Evolutionary conservation across 1,139 yeast species (phyloP).

Genomic region (Candida tetrigidarum): DNA sequence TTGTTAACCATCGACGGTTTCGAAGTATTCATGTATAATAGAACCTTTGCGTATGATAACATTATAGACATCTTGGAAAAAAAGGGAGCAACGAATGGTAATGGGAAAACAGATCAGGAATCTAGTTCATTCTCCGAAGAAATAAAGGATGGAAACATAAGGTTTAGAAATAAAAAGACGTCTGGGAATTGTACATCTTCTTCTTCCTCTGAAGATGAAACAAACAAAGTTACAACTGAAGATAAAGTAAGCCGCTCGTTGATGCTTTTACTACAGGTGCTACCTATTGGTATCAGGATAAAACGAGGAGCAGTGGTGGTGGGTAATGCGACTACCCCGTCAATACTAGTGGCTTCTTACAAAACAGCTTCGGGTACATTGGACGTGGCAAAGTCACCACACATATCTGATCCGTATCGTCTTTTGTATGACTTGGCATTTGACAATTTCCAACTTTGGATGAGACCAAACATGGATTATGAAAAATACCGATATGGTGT

Average conservation of each 20-base stretch:
- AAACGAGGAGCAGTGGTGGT: conserved; percentile 73
- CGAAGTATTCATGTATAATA: conserved; percentile 81
- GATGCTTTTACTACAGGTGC: conserved; percentile 37
- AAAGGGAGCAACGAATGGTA: conserved; percentile 10
- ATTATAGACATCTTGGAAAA: conserved; percentile 51
- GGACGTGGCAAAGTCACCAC: conserved; percentile 58
- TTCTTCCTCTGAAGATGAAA: background rate
- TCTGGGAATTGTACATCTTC: conserved; percentile 2
- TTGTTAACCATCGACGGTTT: conserved; percentile 69
- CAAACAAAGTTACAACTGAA: background rate
- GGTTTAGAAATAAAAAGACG: conserved; percentile 9
- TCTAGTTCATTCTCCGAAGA: conserved; percentile 15
- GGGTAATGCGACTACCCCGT: conserved; percentile 81
- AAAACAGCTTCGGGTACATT: conserved; percentile 58
- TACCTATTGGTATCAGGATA: conserved; percentile 65
- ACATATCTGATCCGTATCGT: conserved; percentile 59
- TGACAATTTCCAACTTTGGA: conserved; percentile 55
- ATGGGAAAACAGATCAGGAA: conserved; percentile 16
- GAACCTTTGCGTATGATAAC: conserved; percentile 75
- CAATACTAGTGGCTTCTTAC: conserved; percentile 67
- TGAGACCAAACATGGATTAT: conserved; percentile 72
- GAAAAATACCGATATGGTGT: conserved; percentile 22
- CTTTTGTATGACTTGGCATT: conserved; percentile 46
- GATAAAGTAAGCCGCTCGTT: conserved; percentile 9
- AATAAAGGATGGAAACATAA: conserved; percentile 12